Conservation (phyloP, 1,284 basidiomycete species). For the Rhodotorula sp. region DNA sequence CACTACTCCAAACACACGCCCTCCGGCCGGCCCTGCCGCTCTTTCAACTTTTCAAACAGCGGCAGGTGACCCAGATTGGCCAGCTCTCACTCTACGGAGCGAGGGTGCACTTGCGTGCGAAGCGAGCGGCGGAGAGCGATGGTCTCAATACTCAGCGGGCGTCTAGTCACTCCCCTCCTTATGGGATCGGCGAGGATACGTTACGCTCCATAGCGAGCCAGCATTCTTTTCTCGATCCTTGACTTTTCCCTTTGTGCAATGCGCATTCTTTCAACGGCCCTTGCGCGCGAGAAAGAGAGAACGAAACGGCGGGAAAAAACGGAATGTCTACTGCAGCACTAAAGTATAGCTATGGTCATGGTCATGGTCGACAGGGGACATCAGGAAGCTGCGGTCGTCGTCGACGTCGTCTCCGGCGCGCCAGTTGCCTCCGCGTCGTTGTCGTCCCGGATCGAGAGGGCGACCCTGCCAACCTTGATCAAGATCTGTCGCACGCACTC, state of each 20-base stretch:
- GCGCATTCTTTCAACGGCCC: neutral
- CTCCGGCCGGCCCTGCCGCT: slow-evolving; percentile 18
- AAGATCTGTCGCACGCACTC: slow-evolving; percentile 73
- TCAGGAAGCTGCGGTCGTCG: neutral
- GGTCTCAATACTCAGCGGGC: slow-evolving; percentile 27
- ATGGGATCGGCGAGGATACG: slow-evolving; percentile 6
- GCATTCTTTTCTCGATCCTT: neutral
- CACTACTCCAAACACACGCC: neutral
- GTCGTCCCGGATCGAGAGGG: slow-evolving; percentile 17
- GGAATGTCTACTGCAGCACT: neutral
- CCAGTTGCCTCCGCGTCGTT: neutral
- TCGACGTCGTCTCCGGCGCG: neutral
- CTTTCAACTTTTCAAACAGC: neutral
- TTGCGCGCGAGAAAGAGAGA: neutral
- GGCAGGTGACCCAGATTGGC: slow-evolving; percentile 10
- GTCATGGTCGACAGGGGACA: neutral
- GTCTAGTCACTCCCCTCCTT: neutral
- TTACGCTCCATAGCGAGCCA: slow-evolving; percentile 17
- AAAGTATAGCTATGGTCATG: too few relatives aligned
- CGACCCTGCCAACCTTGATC: slow-evolving; percentile 47
- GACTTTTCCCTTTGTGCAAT: too few relatives aligned
- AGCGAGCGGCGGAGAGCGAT: slow-evolving; percentile 25
- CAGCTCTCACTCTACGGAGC: neutral
- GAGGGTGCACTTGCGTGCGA: neutral
- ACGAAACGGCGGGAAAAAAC: neutral